Conservation (phyloP, 352 stramenopile species). For the Pythium sp. region DNA sequence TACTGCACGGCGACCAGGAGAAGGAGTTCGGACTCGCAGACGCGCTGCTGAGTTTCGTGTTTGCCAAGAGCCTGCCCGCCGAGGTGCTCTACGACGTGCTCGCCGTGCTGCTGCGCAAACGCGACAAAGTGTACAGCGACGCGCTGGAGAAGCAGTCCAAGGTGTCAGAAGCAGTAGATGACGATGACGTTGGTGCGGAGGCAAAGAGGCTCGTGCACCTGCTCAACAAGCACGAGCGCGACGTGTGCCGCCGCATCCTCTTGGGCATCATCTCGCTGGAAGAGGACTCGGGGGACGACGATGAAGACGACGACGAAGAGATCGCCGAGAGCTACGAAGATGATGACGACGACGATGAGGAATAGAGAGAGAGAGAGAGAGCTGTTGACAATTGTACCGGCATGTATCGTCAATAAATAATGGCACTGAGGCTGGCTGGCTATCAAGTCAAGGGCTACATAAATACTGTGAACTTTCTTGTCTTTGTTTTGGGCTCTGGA, state of each 20-base stretch:
- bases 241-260: slow-evolving; percentile 60
- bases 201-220: slow-evolving; percentile 16
- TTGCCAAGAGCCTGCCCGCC: slow-evolving; percentile 43
- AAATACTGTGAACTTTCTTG: background rate
- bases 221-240: slow-evolving; percentile 45
- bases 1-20: slow-evolving; percentile 43
- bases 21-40: slow-evolving; percentile 63
- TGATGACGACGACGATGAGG: slow-evolving; percentile 1
- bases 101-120: slow-evolving; percentile 51
- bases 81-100: slow-evolving; percentile 68
- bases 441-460: background rate
- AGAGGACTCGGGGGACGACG: slow-evolving; percentile 45
- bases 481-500: background rate
- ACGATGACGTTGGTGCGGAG: background rate
- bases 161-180: background rate
- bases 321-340: slow-evolving; percentile 6
- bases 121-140: slow-evolving; percentile 65
- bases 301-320: slow-evolving; percentile 20
- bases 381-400: too few species aligned
- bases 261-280: slow-evolving; percentile 60
- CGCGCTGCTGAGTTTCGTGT: slow-evolving; percentile 61
- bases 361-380: background rate
- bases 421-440: background rate
- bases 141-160: slow-evolving; percentile 20
- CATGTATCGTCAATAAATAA: background rate